Evolutionary conservation across 768 basidiomycete species (phyloP).

Genomic region (Leccinum subgranulosum): DNA sequence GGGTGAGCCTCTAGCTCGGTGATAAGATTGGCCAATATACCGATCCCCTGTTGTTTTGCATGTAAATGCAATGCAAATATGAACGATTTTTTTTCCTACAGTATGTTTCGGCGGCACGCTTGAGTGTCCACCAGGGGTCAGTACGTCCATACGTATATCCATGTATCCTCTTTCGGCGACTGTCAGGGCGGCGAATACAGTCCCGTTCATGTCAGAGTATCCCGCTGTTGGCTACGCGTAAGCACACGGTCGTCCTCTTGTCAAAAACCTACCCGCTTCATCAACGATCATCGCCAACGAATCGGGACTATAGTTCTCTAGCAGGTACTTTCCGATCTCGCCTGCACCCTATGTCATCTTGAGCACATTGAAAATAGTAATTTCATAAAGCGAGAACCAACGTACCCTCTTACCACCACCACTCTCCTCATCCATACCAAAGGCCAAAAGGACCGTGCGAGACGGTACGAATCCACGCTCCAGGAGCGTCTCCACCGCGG

Average conservation of each 20-base stretch:
- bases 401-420: constrained; percentile 36
- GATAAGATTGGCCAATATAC: constrained; percentile 48
- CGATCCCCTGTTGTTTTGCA: constrained; percentile 37
- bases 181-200: constrained; percentile 30
- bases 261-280: constrained; percentile 43
- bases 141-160: constrained; percentile 40
- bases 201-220: constrained; percentile 27
- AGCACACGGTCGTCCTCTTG: not conserved
- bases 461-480: constrained; percentile 29
- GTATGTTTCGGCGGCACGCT: constrained; percentile 53
- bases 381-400: not conserved
- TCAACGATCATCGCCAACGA: constrained; percentile 55
- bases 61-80: not conserved
- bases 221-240: constrained; percentile 22
- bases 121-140: constrained; percentile 53
- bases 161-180: constrained; percentile 44
- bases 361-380: not conserved
- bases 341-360: constrained; percentile 37
- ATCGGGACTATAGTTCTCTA: constrained; percentile 45
- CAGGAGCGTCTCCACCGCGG: constrained; percentile 26
- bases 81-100: constrained; percentile 22
- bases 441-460: constrained; percentile 33
- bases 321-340: constrained; percentile 38
- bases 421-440: constrained; percentile 46
- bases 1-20: constrained; percentile 47